These are phyloP conservation scores for Trichophyton rubrum DNA, from an alignment of 2,329 filamentous ascomycete species.

Conservation along the genomic window DNA sequence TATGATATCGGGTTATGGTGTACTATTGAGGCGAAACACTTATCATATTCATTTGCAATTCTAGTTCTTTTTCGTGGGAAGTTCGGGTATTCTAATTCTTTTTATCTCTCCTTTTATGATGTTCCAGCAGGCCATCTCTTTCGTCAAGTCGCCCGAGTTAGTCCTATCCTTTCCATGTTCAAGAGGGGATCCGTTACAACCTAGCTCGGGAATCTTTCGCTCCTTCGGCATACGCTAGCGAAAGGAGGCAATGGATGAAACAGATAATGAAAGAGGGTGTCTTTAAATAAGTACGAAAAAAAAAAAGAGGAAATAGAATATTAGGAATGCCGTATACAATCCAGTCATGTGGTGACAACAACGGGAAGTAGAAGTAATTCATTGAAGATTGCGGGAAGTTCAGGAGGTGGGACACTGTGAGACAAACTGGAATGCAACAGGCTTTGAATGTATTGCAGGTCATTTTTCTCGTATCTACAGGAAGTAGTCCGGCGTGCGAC, in stretches of 20 bases:
- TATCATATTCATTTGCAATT: neutral
- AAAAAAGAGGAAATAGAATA: neutral
- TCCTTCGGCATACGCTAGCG: neutral
- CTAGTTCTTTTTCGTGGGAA: neutral
- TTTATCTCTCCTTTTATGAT: neutral
- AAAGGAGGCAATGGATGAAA: neutral
- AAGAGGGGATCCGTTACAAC: neutral
- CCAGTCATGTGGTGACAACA: neutral
- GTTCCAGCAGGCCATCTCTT: neutral
- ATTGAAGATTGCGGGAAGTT: neutral
- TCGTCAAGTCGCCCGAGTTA: neutral
- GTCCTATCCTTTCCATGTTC: neutral
- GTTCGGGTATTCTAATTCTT: slow-evolving; percentile 1
- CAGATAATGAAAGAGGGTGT: neutral
- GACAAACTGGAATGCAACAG: neutral
- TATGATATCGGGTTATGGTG: neutral
- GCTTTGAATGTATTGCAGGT: neutral
- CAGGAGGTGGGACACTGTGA: neutral
- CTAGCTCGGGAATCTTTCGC: neutral
- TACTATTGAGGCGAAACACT: neutral
- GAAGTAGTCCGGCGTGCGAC: slow-evolving; percentile 97
- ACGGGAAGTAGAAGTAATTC: neutral
- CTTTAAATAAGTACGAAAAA: neutral
- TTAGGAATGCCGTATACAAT: neutral
- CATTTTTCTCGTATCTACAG: slow-evolving; percentile 44